Base-by-base conservation (phyloP, 179 eudicot genomes). In the Camellia oleifera region DNA sequence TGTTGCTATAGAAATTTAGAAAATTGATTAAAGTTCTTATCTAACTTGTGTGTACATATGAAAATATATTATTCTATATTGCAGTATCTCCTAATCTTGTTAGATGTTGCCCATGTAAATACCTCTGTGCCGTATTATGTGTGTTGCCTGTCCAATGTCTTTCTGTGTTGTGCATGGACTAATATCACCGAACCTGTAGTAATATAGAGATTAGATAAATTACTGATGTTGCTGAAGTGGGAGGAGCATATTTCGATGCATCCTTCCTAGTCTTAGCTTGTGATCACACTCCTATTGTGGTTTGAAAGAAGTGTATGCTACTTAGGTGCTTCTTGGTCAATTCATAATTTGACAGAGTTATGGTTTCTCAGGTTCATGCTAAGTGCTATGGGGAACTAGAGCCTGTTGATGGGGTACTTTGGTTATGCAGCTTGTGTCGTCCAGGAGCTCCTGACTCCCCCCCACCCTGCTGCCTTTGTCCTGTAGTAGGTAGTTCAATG, bases 391-490 rank as follows among this genome's bases (percentile, higher is more conserved):
- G 99, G 17, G 99, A 96, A 90, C 15, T 80, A 44, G 94, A 89
- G 81, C 94, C 90, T 76, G 87, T 89, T 77, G 92, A 87, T 82
- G 99, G 98, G 57, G 82, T 86, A 23, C 92, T 96, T 81, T 96
- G 99, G 99, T 85, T 92, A 78, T 96, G 99, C 91, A 91, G 92
- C 82, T 81, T 96, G 75, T 96, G 99, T 80, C 97, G 99, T 79
- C 91, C 90, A 48, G 98, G 97, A 74, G 97, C 97, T 66, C 98
- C 98, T 74, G 84, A 83, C 52, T 54, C 77, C 61, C 88, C 87
- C 75, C 98, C 97, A 5, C 92, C 88, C 52, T 96, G 99, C 81
- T 96, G 97, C 82, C 98, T 96, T 77, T 96, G 99, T 77, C 99
- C 99, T 76, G 87, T 96, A 66, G 83, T 85, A 78, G 99, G 99